Evolutionary conservation across 2,329 filamentous ascomycete species (phyloP).

Genomic region (Hypoxylon sp.): DNA sequence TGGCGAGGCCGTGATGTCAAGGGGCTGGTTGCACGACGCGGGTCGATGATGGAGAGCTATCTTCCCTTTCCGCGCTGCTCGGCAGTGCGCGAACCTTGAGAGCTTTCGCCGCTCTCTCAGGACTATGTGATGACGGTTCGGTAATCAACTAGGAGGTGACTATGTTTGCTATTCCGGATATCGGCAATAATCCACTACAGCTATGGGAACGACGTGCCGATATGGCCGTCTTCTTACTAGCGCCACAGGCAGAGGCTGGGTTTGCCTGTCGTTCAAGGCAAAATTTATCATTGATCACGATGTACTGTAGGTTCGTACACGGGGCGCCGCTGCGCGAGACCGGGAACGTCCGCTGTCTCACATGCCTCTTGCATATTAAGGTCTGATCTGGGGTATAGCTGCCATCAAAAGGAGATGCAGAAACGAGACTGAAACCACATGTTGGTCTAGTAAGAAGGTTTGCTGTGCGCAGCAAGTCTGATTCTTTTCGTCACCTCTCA

Average conservation of each 20-base stretch:
- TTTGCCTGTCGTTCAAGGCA: background rate
- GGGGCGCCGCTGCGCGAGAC: slow-evolving; percentile 21
- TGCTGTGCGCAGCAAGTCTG: background rate
- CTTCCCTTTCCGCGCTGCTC: slow-evolving; percentile 1
- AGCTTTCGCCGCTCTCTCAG: background rate
- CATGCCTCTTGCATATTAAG: background rate
- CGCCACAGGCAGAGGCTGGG: too few relatives aligned
- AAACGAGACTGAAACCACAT: slow-evolving; percentile 11
- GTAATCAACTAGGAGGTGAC: background rate
- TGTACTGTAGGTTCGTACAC: slow-evolving; percentile 5
- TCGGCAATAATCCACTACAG: background rate
- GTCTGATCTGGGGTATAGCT: background rate
- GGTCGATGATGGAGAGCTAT: background rate
- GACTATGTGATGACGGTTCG: background rate
- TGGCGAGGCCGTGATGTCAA: background rate
- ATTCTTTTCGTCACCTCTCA: background rate
- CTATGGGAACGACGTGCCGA: background rate
- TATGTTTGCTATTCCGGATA: background rate
- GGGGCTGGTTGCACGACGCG: slow-evolving; percentile 22
- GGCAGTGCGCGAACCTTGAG: background rate
- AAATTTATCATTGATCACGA: background rate
- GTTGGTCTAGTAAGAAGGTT: background rate
- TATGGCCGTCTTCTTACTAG: background rate
- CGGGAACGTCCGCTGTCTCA: slow-evolving; percentile 12
- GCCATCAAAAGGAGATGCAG: slow-evolving; percentile 12